Conservation (phyloP, 495 filamentous ascomycete species). For the Penicillium riverlandense region DNA sequence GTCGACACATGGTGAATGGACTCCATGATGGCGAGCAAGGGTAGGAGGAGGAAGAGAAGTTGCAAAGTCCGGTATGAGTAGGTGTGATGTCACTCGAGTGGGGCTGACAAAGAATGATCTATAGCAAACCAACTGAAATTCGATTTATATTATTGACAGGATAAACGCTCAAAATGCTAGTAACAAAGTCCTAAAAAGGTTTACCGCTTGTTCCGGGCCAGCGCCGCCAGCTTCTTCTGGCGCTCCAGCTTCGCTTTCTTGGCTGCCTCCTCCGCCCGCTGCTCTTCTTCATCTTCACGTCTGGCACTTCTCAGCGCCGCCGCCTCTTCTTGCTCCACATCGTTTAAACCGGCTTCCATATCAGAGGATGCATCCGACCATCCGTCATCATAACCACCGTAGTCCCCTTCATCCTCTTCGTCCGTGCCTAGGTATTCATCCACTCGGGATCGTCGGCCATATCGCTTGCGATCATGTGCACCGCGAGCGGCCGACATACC, state of each 20-base stretch:
- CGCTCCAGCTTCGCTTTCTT: slow-evolving; percentile 52
- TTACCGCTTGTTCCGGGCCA: slow-evolving; percentile 33
- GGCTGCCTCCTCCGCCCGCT: slow-evolving; percentile 43
- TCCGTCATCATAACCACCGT: slow-evolving; percentile 45
- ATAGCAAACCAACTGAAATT: too few relatives aligned
- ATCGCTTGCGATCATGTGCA: slow-evolving; percentile 27
- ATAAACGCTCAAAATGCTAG: slow-evolving; percentile 28
- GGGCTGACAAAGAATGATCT: slow-evolving; percentile 12
- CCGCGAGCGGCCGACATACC: slow-evolving; percentile 20
- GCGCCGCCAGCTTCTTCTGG: slow-evolving; percentile 39
- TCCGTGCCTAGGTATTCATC: slow-evolving; percentile 44
- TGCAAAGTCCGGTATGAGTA: slow-evolving; percentile 2
- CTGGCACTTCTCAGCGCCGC: slow-evolving; percentile 40
- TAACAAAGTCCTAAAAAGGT: neutral
- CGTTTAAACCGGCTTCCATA: slow-evolving; percentile 59
- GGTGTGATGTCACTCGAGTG: slow-evolving; percentile 41
- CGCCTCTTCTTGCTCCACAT: slow-evolving; percentile 53
- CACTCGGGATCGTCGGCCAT: slow-evolving; percentile 24
- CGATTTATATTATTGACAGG: slow-evolving; percentile 20
- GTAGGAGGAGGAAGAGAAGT: slow-evolving; percentile 2
- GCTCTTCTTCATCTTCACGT: slow-evolving; percentile 54
- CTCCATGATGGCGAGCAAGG: slow-evolving; percentile 19
- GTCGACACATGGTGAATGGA: slow-evolving; percentile 42
- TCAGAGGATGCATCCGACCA: slow-evolving; percentile 52
- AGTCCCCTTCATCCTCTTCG: slow-evolving; percentile 41